phyloP scores from a whole-genome alignment of 1,284 basidiomycete genomes.

The Ustilago trichophora region DNA sequence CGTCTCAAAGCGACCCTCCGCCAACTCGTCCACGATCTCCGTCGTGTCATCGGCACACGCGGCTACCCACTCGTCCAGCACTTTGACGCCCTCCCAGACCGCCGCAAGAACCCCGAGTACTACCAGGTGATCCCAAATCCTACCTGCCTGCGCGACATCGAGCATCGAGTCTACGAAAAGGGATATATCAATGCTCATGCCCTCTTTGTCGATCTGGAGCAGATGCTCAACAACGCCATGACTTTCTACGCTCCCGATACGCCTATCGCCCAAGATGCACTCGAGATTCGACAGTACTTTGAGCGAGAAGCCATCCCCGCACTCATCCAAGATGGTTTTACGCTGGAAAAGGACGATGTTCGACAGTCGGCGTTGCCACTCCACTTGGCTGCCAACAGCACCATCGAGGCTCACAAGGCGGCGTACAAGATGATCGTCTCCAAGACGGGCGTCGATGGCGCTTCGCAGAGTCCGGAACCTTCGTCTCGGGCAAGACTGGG shows the following conservation, averaged over 20 bases:
- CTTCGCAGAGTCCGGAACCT: conserved; percentile 39
- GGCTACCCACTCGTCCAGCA: conserved; percentile 43
- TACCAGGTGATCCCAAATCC: conserved; percentile 60
- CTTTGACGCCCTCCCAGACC: conserved; percentile 59
- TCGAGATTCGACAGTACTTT: conserved; percentile 52
- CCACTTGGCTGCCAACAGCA: conserved; percentile 51
- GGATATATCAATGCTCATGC: conserved; percentile 58
- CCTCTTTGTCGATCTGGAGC: conserved; percentile 54
- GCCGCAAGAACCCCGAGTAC: conserved; percentile 60
- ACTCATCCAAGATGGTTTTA: conserved; percentile 61
- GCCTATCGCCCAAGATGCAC: conserved; percentile 57
- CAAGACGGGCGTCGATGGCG: conserved; percentile 22
- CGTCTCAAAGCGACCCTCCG: conserved; percentile 60
- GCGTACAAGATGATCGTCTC: conserved; percentile 45
- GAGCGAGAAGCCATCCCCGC: conserved; percentile 59
- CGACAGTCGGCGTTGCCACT: conserved; percentile 60
- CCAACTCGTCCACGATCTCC: conserved; percentile 47
- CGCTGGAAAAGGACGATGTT: conserved; percentile 61
- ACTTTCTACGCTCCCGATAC: conserved; percentile 58
- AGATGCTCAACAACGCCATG: conserved; percentile 64
- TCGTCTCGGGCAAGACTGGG: conserved; percentile 20
- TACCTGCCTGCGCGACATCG: conserved; percentile 56
- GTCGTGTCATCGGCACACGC: conserved; percentile 30
- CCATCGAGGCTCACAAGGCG: conserved; percentile 49
- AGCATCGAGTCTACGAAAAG: conserved; percentile 46